Evolutionary conservation across 768 basidiomycete genomes (phyloP), one percentile per base, ranked within the genome.

Genomic region (Rhodotorula taiwanensis): DNA sequence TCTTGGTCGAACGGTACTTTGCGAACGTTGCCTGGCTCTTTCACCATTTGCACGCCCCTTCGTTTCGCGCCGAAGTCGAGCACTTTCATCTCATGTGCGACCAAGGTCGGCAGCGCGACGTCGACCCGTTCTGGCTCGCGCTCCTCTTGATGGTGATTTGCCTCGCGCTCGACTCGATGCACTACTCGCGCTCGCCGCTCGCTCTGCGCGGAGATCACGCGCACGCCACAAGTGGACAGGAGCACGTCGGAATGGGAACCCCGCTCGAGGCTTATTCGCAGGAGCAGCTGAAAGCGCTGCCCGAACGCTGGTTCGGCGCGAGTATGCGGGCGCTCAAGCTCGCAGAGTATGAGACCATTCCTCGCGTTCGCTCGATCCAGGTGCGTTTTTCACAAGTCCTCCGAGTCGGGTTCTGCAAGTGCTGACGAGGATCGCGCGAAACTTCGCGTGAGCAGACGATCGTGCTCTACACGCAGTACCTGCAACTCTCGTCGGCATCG

Each of bases 91-190:
- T n/a, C 13, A 23, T 70, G 20, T 60, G 51, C 55, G 55, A 58
- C 34, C 13, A 36, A 11, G 43, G 33, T 8, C 50, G 64, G 23
- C 20, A 36, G 10, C 21, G 25, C 27, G 60, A 63, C 9, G 49
- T 70, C 34, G 69, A 70, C 52, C 49, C 54, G 15, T 36, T 50
- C 30, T 70, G 55, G 56, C 42, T 70, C 42, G 55, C 54, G 10
- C 55, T 70, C 21, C 64, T 70, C n/a, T 59, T 70, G 47, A 66
- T 70, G 69, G 58, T 69, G 30, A 50, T 70, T 34, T 70, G 58
- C 39, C 60, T 70, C 39, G 64, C 69, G 6, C 61, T 70, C 61
- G 69, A 70, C 55, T 56, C 54, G n/a, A 60, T 56, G 14, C 64
- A 64, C 28, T 56, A 42, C 36, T 53, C 55, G 4, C 69, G 69